phyloP scores from a whole-genome alignment of 2,329 filamentous ascomycete species.

The Curvularia lunata region DNA sequence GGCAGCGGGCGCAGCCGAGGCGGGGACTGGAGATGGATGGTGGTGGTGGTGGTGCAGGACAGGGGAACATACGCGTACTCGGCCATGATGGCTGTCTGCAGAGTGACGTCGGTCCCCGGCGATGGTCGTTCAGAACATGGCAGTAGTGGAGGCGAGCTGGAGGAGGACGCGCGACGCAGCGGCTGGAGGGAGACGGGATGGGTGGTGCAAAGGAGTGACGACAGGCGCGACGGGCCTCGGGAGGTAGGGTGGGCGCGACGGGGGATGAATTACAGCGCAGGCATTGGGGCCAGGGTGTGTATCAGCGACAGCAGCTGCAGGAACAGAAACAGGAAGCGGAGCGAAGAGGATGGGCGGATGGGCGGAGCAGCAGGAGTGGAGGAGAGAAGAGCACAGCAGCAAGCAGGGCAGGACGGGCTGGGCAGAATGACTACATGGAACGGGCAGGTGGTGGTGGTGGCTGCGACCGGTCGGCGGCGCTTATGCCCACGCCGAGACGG shows the following conservation, averaged over 20 bases:
- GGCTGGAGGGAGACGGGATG: conserved; percentile 6
- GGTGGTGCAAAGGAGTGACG: conserved; percentile 46
- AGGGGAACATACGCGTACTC: conserved; percentile 33
- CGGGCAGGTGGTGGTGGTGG: conserved; percentile 25
- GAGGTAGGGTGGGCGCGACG: neutral
- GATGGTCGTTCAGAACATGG: conserved; percentile 15
- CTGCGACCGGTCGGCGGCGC: conserved; percentile 20
- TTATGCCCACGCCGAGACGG: conserved; percentile 8
- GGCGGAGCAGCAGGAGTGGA: neutral
- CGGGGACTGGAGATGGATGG: no score
- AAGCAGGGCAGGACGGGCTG: neutral
- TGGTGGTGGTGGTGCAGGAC: neutral
- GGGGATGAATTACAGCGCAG: conserved; percentile 11
- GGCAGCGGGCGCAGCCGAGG: neutral
- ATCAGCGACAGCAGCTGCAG: neutral
- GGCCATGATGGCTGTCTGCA: conserved; percentile 24
- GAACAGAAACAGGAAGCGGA: neutral
- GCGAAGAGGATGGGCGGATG: neutral
- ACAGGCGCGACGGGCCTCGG: conserved; percentile 24
- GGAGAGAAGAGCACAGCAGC: neutral
- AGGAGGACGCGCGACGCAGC: neutral
- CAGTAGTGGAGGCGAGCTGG: conserved; percentile 9
- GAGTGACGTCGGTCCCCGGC: conserved; percentile 10
- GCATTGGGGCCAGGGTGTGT: conserved; percentile 13
- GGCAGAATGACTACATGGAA: conserved; percentile 16